Conservation (phyloP, 2,329 filamentous ascomycete genomes). For the Periglandula ipomoeae region DNA sequence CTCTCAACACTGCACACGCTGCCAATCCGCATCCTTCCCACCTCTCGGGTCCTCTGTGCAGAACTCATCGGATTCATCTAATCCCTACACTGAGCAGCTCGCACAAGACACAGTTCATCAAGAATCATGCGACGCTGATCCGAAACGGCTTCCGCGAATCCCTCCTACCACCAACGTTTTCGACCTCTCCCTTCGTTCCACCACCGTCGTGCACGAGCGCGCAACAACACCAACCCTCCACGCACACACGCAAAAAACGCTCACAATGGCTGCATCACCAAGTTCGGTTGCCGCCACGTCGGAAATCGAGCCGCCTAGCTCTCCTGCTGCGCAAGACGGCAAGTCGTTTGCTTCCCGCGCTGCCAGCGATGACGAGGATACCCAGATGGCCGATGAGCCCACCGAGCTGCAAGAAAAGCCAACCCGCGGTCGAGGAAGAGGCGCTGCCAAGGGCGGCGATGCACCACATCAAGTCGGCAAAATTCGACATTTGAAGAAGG, state of each 20-base stretch:
- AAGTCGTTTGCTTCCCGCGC: constrained; percentile 39
- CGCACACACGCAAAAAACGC: neutral
- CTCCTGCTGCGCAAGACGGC: constrained; percentile 31
- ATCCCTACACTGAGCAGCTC: neutral
- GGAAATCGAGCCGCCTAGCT: constrained; percentile 37
- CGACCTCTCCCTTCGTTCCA: constrained; percentile 3
- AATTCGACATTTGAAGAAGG: constrained; percentile 79
- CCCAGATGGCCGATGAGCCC: constrained; percentile 31
- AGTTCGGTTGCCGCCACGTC: constrained; percentile 32
- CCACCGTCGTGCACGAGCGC: constrained; percentile 2
- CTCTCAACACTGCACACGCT: neutral
- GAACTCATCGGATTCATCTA: neutral
- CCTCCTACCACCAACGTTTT: neutral
- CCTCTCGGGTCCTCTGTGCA: no score
- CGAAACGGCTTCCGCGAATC: constrained; percentile 5
- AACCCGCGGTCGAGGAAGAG: constrained; percentile 25
- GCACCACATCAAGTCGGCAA: constrained; percentile 46
- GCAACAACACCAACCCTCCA: neutral
- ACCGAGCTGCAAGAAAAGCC: constrained; percentile 34
- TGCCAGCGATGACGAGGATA: constrained; percentile 39
- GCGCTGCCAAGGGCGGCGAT: constrained; percentile 23
- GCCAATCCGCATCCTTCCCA: neutral
- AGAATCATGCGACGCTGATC: constrained; percentile 13
- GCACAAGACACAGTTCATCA: neutral
- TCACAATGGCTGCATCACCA: constrained; percentile 30